Base-by-base conservation (phyloP, 495 filamentous ascomycete species). In the Pseudevernia furfuracea region DNA sequence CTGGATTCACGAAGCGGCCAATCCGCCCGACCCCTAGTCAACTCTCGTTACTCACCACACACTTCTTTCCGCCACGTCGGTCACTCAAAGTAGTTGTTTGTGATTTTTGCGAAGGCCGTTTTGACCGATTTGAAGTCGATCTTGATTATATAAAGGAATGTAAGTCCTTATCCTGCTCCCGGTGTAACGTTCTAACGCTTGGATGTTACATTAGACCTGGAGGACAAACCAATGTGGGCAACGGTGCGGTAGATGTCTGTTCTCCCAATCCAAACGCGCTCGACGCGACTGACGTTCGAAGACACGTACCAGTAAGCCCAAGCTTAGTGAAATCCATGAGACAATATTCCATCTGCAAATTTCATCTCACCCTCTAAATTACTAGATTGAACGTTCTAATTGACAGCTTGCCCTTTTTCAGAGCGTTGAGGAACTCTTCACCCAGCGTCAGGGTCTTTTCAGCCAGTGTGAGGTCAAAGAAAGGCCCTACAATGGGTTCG, bases 51-150 rank as follows among this genome's bases (percentile, higher is more conserved):
- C 34, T 66, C 23, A 37, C 39, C 17, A 23, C 28, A 14, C 62
- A 44, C 14, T 66, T 55, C 32, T 66, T 66, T 41, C 64, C 64
- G 39, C 59, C 38, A n/a, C 49, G 59, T 46, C 19, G 28, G 17
- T 38, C 37, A 17, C 58, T 66, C 28, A 66, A 41, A 28, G 52
- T 44, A 11, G 39, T 32, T 48, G 52, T 62, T 5, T 66, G 64
- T 23, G 59, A 62, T 28, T 62, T 48, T 32, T 49, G 59, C 14
- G 32, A 32, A 15, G 48, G 49, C 4, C 30, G 59, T 6, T 58
- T 43, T 52, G 59, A 66, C 30, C 43, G 58, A 11, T 62, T 46
- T 32, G 41, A 66, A 30, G 36, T 34, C 17, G 28, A 39, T 28
- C 11, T 55, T 19, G 23, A 38, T 15, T 8, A 57, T 17, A 14